A percentile compares a stretch with the other conserved stretches of the same genome.
Evolutionary conservation across 805 yeast genomes (phyloP).

Genomic region (Kuraishia hungarica): DNA sequence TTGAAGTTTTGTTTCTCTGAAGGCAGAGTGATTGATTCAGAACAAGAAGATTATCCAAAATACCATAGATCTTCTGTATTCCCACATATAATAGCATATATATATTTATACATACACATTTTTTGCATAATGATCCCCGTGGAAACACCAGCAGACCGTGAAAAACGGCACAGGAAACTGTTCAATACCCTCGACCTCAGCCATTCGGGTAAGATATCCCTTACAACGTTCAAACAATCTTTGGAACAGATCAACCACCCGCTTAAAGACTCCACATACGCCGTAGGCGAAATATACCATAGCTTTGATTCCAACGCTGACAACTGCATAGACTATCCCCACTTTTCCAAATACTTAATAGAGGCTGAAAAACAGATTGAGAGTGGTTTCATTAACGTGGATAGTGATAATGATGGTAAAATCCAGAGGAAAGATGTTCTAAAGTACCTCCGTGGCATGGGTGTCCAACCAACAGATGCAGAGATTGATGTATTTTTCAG

Average conservation of each 20-base stretch:
- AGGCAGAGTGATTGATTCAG: no score
- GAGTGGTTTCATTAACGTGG: conserved; percentile 60
- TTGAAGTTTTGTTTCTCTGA: no score
- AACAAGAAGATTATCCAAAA: no score
- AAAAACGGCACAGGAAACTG: conserved; percentile 28
- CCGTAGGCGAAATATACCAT: conserved; percentile 47
- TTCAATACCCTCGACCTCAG: conserved; percentile 35
- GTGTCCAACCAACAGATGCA: conserved; percentile 40
- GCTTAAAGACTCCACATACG: conserved; percentile 47
- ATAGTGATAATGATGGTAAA: conserved; percentile 65
- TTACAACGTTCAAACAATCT: conserved; percentile 39
- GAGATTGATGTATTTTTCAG: conserved; percentile 49
- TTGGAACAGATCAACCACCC: conserved; percentile 50
- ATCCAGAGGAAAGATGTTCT: conserved; percentile 59
- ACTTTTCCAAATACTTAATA: conserved; percentile 55
- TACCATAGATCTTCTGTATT: no score
- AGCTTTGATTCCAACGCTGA: conserved; percentile 55
- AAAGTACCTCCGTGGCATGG: conserved; percentile 49
- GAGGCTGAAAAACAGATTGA: conserved; percentile 66
- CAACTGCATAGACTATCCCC: conserved; percentile 48
- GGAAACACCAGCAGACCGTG: conserved; percentile 12
- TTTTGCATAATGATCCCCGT: no score
- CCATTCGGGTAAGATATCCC: conserved; percentile 38
- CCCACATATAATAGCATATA: no score
- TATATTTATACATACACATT: no score